Percentiles rank a stretch among this genome's conserved stretches.
These are phyloP conservation scores for Stachybotrys echinatus DNA, from an alignment of 2,329 filamentous ascomycete genomes.

Conservation along the genomic window DNA sequence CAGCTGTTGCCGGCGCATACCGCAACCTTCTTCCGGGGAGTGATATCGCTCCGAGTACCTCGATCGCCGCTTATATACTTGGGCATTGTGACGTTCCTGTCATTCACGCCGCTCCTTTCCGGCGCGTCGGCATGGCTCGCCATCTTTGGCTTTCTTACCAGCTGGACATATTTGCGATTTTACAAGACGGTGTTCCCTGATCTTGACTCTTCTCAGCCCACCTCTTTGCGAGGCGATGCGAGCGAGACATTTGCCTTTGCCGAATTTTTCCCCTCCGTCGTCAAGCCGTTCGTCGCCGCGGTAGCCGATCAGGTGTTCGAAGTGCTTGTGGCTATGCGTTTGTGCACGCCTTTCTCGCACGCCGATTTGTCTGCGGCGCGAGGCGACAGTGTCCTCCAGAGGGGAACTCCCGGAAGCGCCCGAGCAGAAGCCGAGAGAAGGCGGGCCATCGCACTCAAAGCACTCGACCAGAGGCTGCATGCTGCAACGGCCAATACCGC, in stretches of 20 bases:
- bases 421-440: constrained; percentile 89
- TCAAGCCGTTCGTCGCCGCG: constrained; percentile 71
- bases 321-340: constrained; percentile 64
- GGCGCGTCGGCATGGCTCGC: constrained; percentile 75
- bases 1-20: constrained; percentile 97
- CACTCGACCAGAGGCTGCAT: constrained; percentile 84
- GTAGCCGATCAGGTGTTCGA: constrained; percentile 66
- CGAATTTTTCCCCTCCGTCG: constrained; percentile 85
- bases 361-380: constrained; percentile 73
- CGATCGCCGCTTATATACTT: constrained; percentile 68
- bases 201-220: constrained; percentile 55
- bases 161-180: constrained; percentile 95
- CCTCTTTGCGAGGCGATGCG: constrained; percentile 76
- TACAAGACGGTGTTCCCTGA: constrained; percentile 74
- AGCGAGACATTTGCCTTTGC: constrained; percentile 95
- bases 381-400: constrained; percentile 51
- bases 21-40: constrained; percentile 83
- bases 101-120: constrained; percentile 52
- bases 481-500: constrained; percentile 56
- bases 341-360: constrained; percentile 82
- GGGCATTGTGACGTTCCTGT: constrained; percentile 63
- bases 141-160: constrained; percentile 75
- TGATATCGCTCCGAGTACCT: constrained; percentile 82
- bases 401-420: constrained; percentile 60
- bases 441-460: constrained; percentile 82